Evolutionary conservation across 441 rosid genomes (phyloP).

Genomic region (Erodium moschatum): DNA sequence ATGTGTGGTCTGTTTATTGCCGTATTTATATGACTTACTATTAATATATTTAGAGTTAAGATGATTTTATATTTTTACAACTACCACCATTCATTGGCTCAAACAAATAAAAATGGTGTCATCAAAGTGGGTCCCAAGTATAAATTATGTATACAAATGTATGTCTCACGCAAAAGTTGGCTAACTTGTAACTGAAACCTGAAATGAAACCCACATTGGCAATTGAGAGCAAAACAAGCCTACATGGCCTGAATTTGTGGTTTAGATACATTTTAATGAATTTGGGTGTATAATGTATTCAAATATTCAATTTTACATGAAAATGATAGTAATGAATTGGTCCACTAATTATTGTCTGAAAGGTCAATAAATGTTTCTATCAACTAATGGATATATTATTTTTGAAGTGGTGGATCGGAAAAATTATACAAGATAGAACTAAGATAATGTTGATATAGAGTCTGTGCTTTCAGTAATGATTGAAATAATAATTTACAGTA

Average conservation of each 20-base stretch:
- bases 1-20: no score
- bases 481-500: no score
- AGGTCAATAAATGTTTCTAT: background rate
- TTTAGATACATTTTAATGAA: background rate
- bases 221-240: background rate
- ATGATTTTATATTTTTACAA: no score
- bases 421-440: no score
- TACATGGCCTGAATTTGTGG: background rate
- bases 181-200: background rate
- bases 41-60: no score
- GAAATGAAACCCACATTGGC: background rate
- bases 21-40: no score
- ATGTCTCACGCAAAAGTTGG: background rate
- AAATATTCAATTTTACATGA: background rate
- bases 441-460: no score
- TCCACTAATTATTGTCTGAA: background rate
- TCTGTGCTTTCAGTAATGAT: no score
- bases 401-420: no score
- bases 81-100: background rate
- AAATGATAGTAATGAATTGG: background rate
- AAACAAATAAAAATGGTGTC: background rate
- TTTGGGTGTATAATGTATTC: background rate
- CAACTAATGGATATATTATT: no score
- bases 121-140: background rate
- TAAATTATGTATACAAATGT: slow-evolving; percentile 4